phyloP scores from a whole-genome alignment of 106 monocot genomes.

The Hemerocallis citrina region DNA sequence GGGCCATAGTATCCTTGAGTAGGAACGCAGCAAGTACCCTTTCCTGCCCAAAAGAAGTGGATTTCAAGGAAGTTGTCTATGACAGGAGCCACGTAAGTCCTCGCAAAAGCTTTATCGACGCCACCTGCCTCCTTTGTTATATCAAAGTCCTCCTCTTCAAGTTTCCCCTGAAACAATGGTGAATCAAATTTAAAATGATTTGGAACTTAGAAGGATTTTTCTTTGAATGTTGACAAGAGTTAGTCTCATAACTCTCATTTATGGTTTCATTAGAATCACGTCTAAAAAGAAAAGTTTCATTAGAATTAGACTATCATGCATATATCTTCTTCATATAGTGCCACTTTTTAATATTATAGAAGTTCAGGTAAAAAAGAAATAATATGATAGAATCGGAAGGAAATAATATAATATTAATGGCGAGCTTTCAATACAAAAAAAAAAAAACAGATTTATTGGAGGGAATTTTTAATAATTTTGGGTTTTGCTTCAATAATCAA shows the following conservation, averaged over 20 bases:
- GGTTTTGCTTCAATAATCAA: too few species aligned
- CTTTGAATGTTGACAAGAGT: too few species aligned
- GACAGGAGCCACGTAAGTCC: conserved; percentile 28
- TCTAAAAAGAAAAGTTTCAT: too few species aligned
- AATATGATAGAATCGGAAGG: too few species aligned
- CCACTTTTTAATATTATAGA: too few species aligned
- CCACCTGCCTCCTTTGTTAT: conserved; percentile 54
- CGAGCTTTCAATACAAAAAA: too few species aligned
- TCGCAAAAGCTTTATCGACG: conserved; percentile 31
- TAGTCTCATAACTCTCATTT: too few species aligned
- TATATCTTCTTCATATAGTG: background rate
- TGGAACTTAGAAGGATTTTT: too few species aligned
- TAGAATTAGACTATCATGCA: background rate
- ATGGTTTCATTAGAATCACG: background rate
- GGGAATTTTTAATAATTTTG: too few species aligned
- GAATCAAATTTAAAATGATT: background rate
- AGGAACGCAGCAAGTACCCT: conserved; percentile 65
- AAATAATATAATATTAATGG: too few species aligned
- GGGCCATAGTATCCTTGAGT: conserved; percentile 61
- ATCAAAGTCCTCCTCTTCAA: conserved; percentile 52
- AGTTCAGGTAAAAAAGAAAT: too few species aligned
- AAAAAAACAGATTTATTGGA: too few species aligned
- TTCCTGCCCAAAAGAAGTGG: conserved; percentile 87
- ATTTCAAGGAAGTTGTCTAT: conserved; percentile 65
- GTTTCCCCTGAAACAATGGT: conserved; percentile 37